Base-by-base conservation (phyloP, 78 protist genomes). In the Chrysochromulina tobinii region DNA sequence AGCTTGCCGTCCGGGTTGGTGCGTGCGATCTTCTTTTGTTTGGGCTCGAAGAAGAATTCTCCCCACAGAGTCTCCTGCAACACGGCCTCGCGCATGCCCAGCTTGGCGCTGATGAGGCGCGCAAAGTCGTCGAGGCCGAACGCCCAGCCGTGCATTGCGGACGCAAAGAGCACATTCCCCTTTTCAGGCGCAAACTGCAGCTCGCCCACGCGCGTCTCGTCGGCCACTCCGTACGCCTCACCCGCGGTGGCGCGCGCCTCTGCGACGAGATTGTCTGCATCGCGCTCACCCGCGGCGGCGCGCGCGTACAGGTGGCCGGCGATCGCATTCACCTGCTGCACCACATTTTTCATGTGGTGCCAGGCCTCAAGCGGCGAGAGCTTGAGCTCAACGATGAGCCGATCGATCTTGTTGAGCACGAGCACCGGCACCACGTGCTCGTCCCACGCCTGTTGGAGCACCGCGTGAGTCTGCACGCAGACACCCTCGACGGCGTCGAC, bases 401-500 rank as follows among this genome's bases (percentile, higher is more conserved):
- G 93, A 89, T 98, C 99, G 53, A 98, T 95, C 90, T 99, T 99
- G 94, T 98, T 99, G 68, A 99, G 27, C 9, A 98, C 97, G n/a
- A 99, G 92, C 50, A 92, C 83, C 20, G 98, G 97, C 68, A 20
- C 38, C 38, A 99, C 87, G 12, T 88, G 11, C 86, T 98, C 99
- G 48, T 55, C 48, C 90, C 95, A 98, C 1, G 99, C 99, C 85
- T 97, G 98, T 3, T 94, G 89, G 55, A 99, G 93, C 66, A 99
- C 99, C 0, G 99, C 92, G 7, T 93, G 94, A 6, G 99, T 99
- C 90, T 95, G 97, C 17, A 95, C 89, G 11, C 96, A 64, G 1
- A 98, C 97, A 27, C 99, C 98, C 73, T 98, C 98, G 4, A 96
- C 96, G 17, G 58, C 96, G 73, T 97, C 99, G n/a, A 97, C 96